Evolutionary conservation across 1,139 yeast species (phyloP), one percentile per base, ranked within the genome.

Genomic region (Candida gigantensis): DNA sequence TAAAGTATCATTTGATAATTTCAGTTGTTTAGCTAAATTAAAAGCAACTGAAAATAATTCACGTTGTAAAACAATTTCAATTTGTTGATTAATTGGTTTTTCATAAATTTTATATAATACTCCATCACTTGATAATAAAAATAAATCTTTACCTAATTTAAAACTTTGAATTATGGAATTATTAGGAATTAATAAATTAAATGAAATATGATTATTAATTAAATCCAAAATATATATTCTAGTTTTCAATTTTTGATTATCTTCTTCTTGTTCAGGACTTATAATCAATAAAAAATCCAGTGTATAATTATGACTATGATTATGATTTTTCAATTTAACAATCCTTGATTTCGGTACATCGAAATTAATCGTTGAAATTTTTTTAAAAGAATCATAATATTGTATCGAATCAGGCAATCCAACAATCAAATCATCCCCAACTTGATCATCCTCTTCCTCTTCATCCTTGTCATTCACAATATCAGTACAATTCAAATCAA

Each of bases 1-100:
- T 6, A 80, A 52, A 7, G 65, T 60, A 1, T 58, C 57, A 6
- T 52, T 51, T 2, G 73, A 68, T 24, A 77, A 55, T 2, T 59
- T 52, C 29, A 65, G 55, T 39, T 74, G 76, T 40, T 66, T 58
- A 0, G 95, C 95, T 37, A 92, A 58, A 39, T 77, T 74, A 33
- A 85, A 74, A 0, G 97, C 97, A 36, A 85, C 71, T 13, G 80
- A 74, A 47, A 75, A 92, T 18, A 88, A 62, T 36, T 87, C 85
- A 34, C 94, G 68, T 44, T 82, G 84, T 14, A 82, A 67, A 3
- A 89, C 72, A 10, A 82, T 72, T 27, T 82, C 81, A n/a, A 92
- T 65, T 50, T 87, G 87, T 37, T 81, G 80, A 18, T 74, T 68
- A 5, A 84, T 56, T 0, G 81, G 66, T 51, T 83, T 84, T 55